Percentiles rank a stretch among this genome's conserved stretches.
These are phyloP conservation scores for Prunus campanulata DNA, from an alignment of 306 rosid genomes.

Conservation along the genomic window DNA sequence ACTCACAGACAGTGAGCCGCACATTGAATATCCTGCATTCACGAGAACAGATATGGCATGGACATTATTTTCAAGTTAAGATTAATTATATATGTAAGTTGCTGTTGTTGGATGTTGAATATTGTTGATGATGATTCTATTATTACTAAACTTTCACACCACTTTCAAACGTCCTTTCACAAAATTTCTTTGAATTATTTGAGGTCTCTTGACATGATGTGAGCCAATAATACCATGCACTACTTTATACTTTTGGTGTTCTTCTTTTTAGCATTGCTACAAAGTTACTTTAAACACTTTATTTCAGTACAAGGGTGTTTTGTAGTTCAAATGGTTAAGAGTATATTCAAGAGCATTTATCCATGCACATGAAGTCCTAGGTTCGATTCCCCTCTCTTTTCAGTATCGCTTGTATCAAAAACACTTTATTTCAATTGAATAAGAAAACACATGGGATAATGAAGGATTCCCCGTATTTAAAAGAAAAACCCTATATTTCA, in stretches of 20 bases:
- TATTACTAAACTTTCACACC: neutral
- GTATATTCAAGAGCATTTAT: too few relatives aligned
- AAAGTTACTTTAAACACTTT: too few relatives aligned
- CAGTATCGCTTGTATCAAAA: too few relatives aligned
- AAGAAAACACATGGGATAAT: too few relatives aligned
- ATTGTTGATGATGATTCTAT: neutral
- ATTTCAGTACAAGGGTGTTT: too few relatives aligned
- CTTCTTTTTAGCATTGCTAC: neutral
- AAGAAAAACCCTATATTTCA: too few relatives aligned
- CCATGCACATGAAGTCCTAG: too few relatives aligned
- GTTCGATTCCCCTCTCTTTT: accelerated
- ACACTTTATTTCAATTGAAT: too few relatives aligned
- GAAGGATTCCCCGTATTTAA: too few relatives aligned
- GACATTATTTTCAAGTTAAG: neutral
- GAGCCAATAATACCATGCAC: neutral
- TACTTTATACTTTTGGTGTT: neutral
- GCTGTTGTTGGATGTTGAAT: neutral
- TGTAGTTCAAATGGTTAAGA: too few relatives aligned
- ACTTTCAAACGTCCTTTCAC: neutral
- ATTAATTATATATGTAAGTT: neutral
- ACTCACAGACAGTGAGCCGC: neutral
- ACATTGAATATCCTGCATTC: neutral
- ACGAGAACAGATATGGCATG: conserved; percentile 2
- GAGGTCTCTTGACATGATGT: neutral
- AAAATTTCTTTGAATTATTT: neutral